These are phyloP conservation scores for Vitis labrusca DNA, from an alignment of 164 flowering plant species.

Conservation along the genomic window DNA sequence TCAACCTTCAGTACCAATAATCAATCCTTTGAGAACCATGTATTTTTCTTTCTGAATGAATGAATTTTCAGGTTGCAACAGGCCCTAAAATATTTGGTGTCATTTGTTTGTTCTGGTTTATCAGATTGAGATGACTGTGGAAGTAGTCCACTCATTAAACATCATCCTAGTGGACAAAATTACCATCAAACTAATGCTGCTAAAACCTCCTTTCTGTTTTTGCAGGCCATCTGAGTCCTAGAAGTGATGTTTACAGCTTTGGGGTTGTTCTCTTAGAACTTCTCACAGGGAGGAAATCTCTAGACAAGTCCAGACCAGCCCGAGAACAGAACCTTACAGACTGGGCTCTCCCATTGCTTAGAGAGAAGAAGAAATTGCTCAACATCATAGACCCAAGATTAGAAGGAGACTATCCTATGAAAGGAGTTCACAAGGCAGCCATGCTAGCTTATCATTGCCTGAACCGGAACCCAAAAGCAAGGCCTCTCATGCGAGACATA, in stretches of 20 bases:
- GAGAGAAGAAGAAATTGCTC: conserved; percentile 72
- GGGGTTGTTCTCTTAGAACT: conserved; percentile 91
- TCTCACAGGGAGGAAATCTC: conserved; percentile 75
- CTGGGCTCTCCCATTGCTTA: conserved; percentile 81
- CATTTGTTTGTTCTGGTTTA: too few relatives aligned
- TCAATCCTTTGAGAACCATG: too few relatives aligned
- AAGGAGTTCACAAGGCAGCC: conserved; percentile 85
- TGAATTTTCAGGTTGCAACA: too few relatives aligned
- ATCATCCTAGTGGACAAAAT: too few relatives aligned
- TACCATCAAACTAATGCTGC: too few relatives aligned
- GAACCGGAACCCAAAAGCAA: conserved; percentile 81
- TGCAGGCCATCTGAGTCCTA: conserved; percentile 79
- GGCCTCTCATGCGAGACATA: conserved; percentile 92
- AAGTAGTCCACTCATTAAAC: too few relatives aligned
- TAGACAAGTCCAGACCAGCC: conserved; percentile 73
- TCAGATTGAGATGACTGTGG: too few relatives aligned
- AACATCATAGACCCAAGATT: conserved; percentile 80
- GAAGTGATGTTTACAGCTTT: conserved; percentile 88
- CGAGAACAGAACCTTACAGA: conserved; percentile 80
- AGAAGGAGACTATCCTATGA: conserved; percentile 72
- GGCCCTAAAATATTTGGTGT: too few relatives aligned
- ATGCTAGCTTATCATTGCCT: conserved; percentile 93
- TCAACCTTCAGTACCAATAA: too few relatives aligned
- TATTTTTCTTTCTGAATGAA: too few relatives aligned
- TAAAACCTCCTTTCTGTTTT: not conserved